Base-by-base conservation (phyloP, 108 stramenopile genomes). In the Stephanodiscus minutulus region DNA sequence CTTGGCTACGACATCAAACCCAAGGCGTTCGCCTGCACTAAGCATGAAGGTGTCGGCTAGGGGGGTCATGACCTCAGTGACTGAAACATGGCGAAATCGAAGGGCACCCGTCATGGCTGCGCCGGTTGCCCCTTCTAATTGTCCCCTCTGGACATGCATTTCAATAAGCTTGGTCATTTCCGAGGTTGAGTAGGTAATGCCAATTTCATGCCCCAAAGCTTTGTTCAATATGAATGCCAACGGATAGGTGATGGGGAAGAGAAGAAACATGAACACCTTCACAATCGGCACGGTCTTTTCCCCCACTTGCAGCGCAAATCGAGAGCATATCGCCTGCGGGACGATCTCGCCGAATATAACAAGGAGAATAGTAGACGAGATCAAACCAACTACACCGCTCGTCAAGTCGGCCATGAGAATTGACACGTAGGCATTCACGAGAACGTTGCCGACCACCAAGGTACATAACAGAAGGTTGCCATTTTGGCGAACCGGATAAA, bases 341-440 rank as follows among this genome's bases (percentile, higher is more conserved):
- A 97, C 68, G 60, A 99, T 98, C 81, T 99, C 98, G 52, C 98
- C 98, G 85, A 99, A 98, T 50, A 99, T 84, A 65, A 96, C 93
- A 78, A 96, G 83, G 50, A 95, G 70, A 18, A 82, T 82, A 8
- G 98, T 99, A 13, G 96, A 96, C 1, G 83, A 64, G 13, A 98
- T 41, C 46, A 99, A 97, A 15, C 98, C 97, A 24, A 93, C 68
- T n/a, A 92, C 35, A 5, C 98, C 97, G 35, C 81, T 82, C 8
- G 93, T 83, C 18, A 96, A 71, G 54, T 90, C 91, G 7, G 97
- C 97, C 82, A 95, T 79, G 5, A 98, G 72, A 76, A 99, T 99
- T 13, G 97, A 97, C 11, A 98, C 74, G 62, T 96, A 50, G 4
- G 98, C 86, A 70, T 99, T 99, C 56, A 98, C 98, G 5, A 88